Conservation (phyloP, 441 rosid species). For the Macaranga tanarius region DNA sequence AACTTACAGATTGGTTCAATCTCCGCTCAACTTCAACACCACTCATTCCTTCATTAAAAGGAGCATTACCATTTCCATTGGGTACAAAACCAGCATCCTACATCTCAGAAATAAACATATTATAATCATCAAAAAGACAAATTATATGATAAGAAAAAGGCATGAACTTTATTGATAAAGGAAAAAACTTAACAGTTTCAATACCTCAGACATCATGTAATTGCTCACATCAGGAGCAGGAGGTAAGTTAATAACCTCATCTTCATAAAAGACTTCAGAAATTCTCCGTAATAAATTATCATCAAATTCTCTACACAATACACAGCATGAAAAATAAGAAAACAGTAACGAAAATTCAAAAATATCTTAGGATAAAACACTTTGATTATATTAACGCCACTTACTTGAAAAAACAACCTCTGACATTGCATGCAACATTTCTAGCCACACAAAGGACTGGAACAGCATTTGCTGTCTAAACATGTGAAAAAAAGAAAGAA, state of each 20-base stretch:
- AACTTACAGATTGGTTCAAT: conserved; percentile 61
- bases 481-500: conserved; percentile 20
- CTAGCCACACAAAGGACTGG: conserved; percentile 95
- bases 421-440: conserved; percentile 98
- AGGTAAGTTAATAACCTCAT: conserved; percentile 73
- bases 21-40: conserved; percentile 78
- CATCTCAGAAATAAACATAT: conserved; percentile 27
- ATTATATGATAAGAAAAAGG: conserved; percentile 17
- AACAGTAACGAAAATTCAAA: conserved; percentile 5
- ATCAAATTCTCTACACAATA: conserved; percentile 81
- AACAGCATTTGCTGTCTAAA: conserved; percentile 76
- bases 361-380: not conserved
- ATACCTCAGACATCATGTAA: conserved; percentile 90
- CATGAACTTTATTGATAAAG: conserved; percentile 5
- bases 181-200: conserved; percentile 17
- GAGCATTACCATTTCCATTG: conserved; percentile 57
- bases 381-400: conserved; percentile 28
- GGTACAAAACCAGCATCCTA: conserved; percentile 80
- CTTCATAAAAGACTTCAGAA: conserved; percentile 82
- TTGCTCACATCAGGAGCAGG: conserved; percentile 90
- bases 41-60: conserved; percentile 73
- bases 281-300: conserved; percentile 73
- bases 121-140: not conserved
- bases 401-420: conserved; percentile 96
- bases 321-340: conserved; percentile 18